These are phyloP conservation scores for Suillus bovinus DNA, from an alignment of 768 basidiomycete species.

Conservation along the genomic window DNA sequence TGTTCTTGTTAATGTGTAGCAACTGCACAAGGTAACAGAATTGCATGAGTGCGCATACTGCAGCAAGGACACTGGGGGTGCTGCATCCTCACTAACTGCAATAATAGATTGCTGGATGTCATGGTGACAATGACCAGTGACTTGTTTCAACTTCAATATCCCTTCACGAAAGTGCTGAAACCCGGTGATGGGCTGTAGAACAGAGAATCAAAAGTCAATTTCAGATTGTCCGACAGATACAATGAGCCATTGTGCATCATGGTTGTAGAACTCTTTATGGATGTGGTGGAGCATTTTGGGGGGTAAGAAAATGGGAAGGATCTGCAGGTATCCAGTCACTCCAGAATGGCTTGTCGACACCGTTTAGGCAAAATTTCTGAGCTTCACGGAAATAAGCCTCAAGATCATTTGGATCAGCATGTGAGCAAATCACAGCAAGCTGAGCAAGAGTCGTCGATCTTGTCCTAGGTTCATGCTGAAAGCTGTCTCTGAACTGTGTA, in stretches of 20 bases:
- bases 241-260: slow-evolving; percentile 10
- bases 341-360: slow-evolving; percentile 34
- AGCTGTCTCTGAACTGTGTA: slow-evolving; percentile 32
- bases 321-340: slow-evolving; percentile 35
- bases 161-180: too few relatives aligned
- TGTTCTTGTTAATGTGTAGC: too few relatives aligned
- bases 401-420: slow-evolving; percentile 7
- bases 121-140: too few relatives aligned
- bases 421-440: slow-evolving; percentile 6
- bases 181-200: too few relatives aligned
- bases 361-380: slow-evolving; percentile 11
- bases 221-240: too few relatives aligned
- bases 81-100: too few relatives aligned
- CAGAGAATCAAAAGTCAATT: too few relatives aligned
- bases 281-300: slow-evolving; percentile 40
- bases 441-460: slow-evolving; percentile 27
- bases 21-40: too few relatives aligned
- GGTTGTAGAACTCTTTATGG: slow-evolving; percentile 36
- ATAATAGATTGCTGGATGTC: too few relatives aligned
- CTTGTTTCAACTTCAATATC: too few relatives aligned
- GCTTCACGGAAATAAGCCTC: slow-evolving; percentile 8
- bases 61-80: too few relatives aligned
- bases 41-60: too few relatives aligned
- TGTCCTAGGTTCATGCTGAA: slow-evolving; percentile 26
- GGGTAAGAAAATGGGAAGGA: slow-evolving; percentile 35